Evolutionary conservation across 192 early-diverging fungal species (phyloP), one percentile per base, ranked within the genome.

Genomic region (Jimgerdemannia lactiflua): DNA sequence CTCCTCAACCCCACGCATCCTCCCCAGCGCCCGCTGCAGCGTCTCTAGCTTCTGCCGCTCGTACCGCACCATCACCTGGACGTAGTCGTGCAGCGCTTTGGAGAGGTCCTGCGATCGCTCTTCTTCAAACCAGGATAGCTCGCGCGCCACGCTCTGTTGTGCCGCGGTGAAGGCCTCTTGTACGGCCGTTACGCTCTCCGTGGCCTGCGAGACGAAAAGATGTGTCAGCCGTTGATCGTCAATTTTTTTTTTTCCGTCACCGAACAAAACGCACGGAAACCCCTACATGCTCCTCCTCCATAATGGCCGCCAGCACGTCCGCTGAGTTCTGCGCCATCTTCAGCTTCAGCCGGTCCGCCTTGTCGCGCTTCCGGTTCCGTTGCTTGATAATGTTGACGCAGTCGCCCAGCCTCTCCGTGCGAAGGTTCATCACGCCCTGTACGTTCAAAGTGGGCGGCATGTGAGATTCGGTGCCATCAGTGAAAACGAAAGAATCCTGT

Each of bases 331-430:
- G 71, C 18, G 76, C 74, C 65, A 82, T 69, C 39, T 72, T 65
- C 64, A 74, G 70, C 77, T 74, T 87, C 71, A 74, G 77, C 70
- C 64, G 82, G 49, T 75, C 82, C 66, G 71, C 54, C 64, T 67
- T 82, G 70, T 79, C 79, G 66, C 75, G 77, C 77, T 73, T 80
- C 75, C 44, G 84, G 73, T 72, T 82, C 71, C 81, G 66, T 29
- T 76, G 66, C 74, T 87, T 87, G 7, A 82, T 64, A 4, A 76
- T 78, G 18, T 83, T 78, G 3, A 84, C 82, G 73, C 85, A 87
- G 8, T 87, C 86, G 17, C 79, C 82, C 29, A 87, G 42, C 43
- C 78, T 78, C 42, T 86, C 80, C 14, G 84, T 86, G 49, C 86
- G 80, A 10, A 77, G 68, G 68, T 87, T 87, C 72, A 86, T 83